Base-by-base conservation (phyloP, 192 early-diverging fungal species). In the Cladochytrium replicatum region DNA sequence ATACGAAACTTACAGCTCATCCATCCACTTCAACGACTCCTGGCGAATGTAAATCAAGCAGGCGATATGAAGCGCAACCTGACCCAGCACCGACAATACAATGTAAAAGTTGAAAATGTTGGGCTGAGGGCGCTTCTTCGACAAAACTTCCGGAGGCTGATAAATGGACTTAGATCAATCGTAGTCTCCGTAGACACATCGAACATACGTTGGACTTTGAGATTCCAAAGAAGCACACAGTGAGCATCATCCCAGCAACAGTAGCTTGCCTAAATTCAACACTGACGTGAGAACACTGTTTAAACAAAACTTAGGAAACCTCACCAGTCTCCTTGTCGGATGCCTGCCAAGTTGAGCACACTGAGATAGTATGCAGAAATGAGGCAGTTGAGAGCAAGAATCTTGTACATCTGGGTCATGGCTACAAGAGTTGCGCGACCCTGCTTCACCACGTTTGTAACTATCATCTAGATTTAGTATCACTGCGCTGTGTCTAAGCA, bases 371-470 rank as follows among this genome's bases (percentile, higher is more conserved):
- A 99, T 0, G 96, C 96, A 15, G 88, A 89, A 63, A 97, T 92
- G 54, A 99, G 63, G 58, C 90, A 99, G 54, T 96, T 97, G 39
- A 99, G 73, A 0, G 92, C 96, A 9, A 99, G 69, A 64, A 99
- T 99, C 81, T 99, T 99, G 84, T 99, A 99, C 97, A 99, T 99
- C 73, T 98, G 97, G 45, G 91, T 84, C 43, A 94, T 93, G 6
- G 97, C 92, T 32, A 99, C 93, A 43, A 99, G 81, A 24, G 93
- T 97, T 48, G 91, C 89, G 41, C 97, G 87, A 17, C 97, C 97
- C 72, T 97, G 93, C 26, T 91, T 80, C 41, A 97, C 82, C 64
- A 99, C 93, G 64, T 87, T 89, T 63, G 80, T 81, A 42, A 99
- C 88, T 58, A 62, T 55, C 87, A 72, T n/a, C n/a, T n/a, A n/a